phyloP scores from a whole-genome alignment of 31 red algal species.

The Porphyra umbilicalis region DNA sequence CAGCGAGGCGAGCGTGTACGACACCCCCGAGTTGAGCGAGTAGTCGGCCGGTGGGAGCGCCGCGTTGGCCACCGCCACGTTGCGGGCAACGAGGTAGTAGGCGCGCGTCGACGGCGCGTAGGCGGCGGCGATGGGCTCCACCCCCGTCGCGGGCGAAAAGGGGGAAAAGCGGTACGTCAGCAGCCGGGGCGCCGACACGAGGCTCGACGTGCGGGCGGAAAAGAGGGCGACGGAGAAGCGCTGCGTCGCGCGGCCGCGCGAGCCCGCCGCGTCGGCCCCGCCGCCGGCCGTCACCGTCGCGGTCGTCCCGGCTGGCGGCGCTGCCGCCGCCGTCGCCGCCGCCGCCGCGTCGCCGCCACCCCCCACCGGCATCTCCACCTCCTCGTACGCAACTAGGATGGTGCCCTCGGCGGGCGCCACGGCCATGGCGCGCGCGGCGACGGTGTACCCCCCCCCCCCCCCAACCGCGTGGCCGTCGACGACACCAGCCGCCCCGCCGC shows the following conservation, averaged over 20 bases:
- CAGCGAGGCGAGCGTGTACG: background rate
- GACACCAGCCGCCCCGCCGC: background rate
- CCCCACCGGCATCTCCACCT: background rate
- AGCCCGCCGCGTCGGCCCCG: background rate
- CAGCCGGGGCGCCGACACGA: background rate
- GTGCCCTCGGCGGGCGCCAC: background rate
- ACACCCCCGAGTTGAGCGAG: background rate
- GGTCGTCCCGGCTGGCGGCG: no score
- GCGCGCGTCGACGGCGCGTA: background rate
- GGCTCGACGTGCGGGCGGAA: background rate
- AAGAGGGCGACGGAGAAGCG: background rate
- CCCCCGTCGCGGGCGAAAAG: background rate
- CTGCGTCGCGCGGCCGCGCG: background rate
- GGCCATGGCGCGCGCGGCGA: background rate
- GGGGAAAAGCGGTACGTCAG: background rate
- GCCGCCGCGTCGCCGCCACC: background rate
- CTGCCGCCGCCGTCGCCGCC: background rate
- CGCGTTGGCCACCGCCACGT: background rate
- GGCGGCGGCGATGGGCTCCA: background rate
- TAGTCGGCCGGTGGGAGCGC: background rate
- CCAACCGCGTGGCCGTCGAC: background rate
- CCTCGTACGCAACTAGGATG: background rate
- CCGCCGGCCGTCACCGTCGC: background rate
- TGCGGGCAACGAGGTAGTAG: background rate
- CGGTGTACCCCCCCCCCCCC: background rate